Percentiles rank a stretch among this genome's conserved stretches.
These are phyloP conservation scores for Zygosaccharomyces bailii DNA, from an alignment of 805 yeast genomes.

Conservation along the genomic window DNA sequence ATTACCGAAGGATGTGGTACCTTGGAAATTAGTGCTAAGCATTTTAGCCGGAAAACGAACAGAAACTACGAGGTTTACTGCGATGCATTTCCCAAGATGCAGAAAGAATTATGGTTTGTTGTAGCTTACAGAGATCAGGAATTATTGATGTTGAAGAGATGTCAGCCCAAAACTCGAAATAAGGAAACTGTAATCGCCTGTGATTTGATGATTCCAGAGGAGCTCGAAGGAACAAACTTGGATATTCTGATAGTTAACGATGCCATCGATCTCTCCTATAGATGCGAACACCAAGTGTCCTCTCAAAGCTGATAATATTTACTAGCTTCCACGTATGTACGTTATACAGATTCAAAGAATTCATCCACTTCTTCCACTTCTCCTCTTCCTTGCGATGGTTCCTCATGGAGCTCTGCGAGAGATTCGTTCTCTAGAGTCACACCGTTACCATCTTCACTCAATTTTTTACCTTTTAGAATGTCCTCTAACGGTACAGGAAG, in stretches of 20 bases:
- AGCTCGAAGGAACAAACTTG: conserved; percentile 44
- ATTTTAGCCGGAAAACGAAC: conserved; percentile 45
- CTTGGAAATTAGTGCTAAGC: conserved; percentile 48
- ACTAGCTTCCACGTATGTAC: conserved; percentile 1
- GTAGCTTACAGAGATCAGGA: conserved; percentile 53
- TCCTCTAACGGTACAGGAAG: conserved; percentile 57
- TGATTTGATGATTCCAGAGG: conserved; percentile 48
- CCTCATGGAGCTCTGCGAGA: conserved; percentile 17
- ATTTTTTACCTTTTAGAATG: conserved; percentile 37
- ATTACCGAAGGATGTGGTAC: conserved; percentile 39
- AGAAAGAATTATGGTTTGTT: conserved; percentile 91
- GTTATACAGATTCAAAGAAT: conserved; percentile 38
- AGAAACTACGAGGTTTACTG: conserved; percentile 66
- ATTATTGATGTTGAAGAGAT: conserved; percentile 66
- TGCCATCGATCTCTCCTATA: conserved; percentile 56
- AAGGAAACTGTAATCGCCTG: conserved; percentile 37
- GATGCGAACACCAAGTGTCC: conserved; percentile 22
- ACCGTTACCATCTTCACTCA: conserved; percentile 29
- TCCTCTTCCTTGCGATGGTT: conserved; percentile 21
- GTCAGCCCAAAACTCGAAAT: conserved; percentile 50
- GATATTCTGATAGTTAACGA: conserved; percentile 58
- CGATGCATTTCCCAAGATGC: conserved; percentile 83
- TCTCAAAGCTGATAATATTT: too few species aligned
- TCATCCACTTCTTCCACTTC: conserved; percentile 41
- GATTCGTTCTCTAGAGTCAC: conserved; percentile 17